Conservation (phyloP, 2,329 filamentous ascomycete species). For the Fusarium neocosmosporiellum region DNA sequence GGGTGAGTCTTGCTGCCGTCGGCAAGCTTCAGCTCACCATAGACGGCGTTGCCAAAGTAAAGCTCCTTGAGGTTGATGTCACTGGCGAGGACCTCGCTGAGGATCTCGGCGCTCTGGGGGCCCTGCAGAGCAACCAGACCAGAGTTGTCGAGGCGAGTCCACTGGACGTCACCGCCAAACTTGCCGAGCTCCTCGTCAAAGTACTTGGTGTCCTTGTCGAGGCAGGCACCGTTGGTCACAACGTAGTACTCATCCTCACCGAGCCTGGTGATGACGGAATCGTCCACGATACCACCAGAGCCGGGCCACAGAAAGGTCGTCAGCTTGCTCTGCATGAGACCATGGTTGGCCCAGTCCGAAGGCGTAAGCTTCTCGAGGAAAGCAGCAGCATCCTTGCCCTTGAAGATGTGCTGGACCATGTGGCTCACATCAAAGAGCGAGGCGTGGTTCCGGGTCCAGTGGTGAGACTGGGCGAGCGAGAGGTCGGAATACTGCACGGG, state of each 20-base stretch:
- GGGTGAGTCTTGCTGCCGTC: conserved; percentile 57
- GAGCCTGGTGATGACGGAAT: conserved; percentile 90
- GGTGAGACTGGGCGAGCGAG: conserved; percentile 85
- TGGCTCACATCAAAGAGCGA: conserved; percentile 97
- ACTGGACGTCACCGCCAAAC: conserved; percentile 66
- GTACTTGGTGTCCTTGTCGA: conserved; percentile 88
- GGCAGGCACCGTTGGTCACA: conserved; percentile 93
- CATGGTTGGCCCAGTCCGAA: conserved; percentile 73
- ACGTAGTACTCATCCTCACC: conserved; percentile 83
- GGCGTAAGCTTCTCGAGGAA: conserved; percentile 91
- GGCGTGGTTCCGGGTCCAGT: conserved; percentile 87
- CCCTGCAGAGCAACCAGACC: conserved; percentile 93
- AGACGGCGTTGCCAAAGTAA: conserved; percentile 83
- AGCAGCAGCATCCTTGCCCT: conserved; percentile 80
- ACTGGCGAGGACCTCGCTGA: conserved; percentile 70
- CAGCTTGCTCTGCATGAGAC: conserved; percentile 78
- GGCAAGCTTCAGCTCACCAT: conserved; percentile 72
- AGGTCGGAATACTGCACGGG: conserved; percentile 87
- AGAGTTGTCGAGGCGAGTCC: conserved; percentile 76
- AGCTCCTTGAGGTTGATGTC: conserved; percentile 71
- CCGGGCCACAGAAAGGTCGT: conserved; percentile 83
- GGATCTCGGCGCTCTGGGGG: conserved; percentile 77
- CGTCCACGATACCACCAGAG: conserved; percentile 93
- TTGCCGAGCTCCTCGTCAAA: conserved; percentile 74
- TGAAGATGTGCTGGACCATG: conserved; percentile 93